Conservation (phyloP, 257 asterid species). For the Linderniella brevidens region DNA sequence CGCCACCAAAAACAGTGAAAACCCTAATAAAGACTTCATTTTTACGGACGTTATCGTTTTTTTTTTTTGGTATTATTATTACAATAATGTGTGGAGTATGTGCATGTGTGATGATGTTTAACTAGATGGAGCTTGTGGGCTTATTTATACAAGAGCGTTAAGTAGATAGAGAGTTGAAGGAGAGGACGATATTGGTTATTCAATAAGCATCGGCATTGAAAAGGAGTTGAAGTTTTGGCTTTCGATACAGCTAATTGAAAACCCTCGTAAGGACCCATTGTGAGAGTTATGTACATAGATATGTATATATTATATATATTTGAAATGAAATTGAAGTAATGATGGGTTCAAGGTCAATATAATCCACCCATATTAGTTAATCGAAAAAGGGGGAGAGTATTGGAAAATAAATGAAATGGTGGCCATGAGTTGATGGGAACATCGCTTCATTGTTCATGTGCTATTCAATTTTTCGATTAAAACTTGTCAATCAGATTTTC, state of each 20-base stretch:
- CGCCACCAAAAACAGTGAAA: slow-evolving; percentile 5
- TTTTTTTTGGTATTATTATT: neutral
- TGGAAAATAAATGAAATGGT: no score
- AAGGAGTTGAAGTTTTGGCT: slow-evolving; percentile 10
- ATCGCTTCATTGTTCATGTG: no score
- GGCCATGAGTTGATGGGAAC: no score
- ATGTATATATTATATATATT: no score
- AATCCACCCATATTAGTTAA: no score
- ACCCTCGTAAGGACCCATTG: slow-evolving; percentile 44
- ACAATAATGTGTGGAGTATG: slow-evolving; percentile 1
- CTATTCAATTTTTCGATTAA: no score
- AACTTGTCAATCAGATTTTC: no score
- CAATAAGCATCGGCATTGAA: neutral
- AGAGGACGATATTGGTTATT: slow-evolving; percentile 14
- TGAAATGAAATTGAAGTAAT: no score
- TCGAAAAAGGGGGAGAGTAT: no score
- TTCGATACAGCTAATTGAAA: slow-evolving; percentile 46
- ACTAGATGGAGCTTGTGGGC: neutral
- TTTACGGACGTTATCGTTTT: slow-evolving; percentile 13
- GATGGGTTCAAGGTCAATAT: no score
- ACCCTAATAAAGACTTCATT: slow-evolving; percentile 6
- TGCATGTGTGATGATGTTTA: neutral
- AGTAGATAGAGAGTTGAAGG: slow-evolving; percentile 11
- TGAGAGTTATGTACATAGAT: no score
- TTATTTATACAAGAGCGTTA: slow-evolving; percentile 15